Conservation (phyloP, 2,329 filamentous ascomycete species). For the Septoria petroselini region DNA sequence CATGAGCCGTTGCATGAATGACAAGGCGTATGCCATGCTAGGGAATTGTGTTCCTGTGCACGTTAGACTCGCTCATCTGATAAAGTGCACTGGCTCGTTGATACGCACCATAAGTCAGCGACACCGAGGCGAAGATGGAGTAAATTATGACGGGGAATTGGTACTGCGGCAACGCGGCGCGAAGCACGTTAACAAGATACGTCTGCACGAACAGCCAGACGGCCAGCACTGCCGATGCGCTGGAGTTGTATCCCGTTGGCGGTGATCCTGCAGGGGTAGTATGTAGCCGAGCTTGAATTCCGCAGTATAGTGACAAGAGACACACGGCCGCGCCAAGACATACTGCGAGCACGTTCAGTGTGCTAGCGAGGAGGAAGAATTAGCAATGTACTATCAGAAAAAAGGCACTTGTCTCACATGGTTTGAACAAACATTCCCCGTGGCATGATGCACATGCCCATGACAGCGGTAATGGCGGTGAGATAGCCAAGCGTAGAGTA, state of each 20-base stretch:
- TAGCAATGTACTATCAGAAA: background rate
- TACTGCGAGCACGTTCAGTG: slow-evolving; percentile 56
- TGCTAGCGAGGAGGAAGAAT: slow-evolving; percentile 56
- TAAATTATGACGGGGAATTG: slow-evolving; percentile 68
- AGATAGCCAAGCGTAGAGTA: slow-evolving; percentile 61
- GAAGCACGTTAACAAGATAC: slow-evolving; percentile 63
- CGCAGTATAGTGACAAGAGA: slow-evolving; percentile 62
- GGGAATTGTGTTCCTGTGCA: slow-evolving; percentile 49
- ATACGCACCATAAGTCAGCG: slow-evolving; percentile 55
- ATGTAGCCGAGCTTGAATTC: slow-evolving; percentile 62
- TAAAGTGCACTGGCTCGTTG: background rate
- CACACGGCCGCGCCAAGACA: slow-evolving; percentile 59
- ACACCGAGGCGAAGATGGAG: slow-evolving; percentile 64
- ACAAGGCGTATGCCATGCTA: slow-evolving; percentile 52
- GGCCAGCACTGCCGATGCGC: slow-evolving; percentile 66
- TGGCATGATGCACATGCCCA: slow-evolving; percentile 65
- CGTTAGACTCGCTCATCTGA: background rate
- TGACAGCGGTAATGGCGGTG: slow-evolving; percentile 61
- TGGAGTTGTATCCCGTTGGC: slow-evolving; percentile 61
- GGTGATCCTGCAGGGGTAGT: slow-evolving; percentile 43
- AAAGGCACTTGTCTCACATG: background rate
- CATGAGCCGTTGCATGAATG: slow-evolving; percentile 56
- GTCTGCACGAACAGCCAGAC: slow-evolving; percentile 71
- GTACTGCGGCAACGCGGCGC: slow-evolving; percentile 64
- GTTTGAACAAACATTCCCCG: slow-evolving; percentile 45